Evolutionary conservation across 495 filamentous ascomycete species (phyloP).

Genomic region (Podospora anserina): DNA sequence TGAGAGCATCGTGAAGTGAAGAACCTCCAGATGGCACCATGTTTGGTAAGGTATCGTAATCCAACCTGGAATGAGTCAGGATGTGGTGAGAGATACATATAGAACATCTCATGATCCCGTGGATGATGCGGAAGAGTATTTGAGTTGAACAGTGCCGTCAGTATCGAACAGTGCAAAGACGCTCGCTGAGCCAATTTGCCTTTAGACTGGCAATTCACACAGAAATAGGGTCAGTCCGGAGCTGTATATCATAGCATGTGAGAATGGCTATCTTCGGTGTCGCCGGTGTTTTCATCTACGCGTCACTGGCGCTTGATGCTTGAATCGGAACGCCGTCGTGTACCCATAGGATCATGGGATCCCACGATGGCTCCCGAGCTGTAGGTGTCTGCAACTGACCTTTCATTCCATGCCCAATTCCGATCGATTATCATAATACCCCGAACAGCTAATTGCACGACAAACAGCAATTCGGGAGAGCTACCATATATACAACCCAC

Average conservation of each 20-base stretch:
- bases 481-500: too few species aligned
- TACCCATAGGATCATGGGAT: not conserved
- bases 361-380: not conserved
- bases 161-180: not conserved
- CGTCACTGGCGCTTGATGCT: not conserved
- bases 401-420: not conserved
- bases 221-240: not conserved
- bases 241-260: not conserved
- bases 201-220: not conserved
- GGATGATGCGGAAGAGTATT: not conserved
- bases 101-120: not conserved
- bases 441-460: not conserved
- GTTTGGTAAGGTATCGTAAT: not conserved
- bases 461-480: not conserved
- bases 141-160: not conserved
- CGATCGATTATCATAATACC: too few species aligned
- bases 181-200: not conserved
- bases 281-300: not conserved
- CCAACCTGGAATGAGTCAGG: not conserved
- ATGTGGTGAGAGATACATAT: not conserved
- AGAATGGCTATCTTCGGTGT: not conserved
- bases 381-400: not conserved
- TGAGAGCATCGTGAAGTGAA: not conserved
- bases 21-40: not conserved
- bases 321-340: too few species aligned